phyloP scores from a whole-genome alignment of 306 rosid species.

The Acacia crassicarpa region DNA sequence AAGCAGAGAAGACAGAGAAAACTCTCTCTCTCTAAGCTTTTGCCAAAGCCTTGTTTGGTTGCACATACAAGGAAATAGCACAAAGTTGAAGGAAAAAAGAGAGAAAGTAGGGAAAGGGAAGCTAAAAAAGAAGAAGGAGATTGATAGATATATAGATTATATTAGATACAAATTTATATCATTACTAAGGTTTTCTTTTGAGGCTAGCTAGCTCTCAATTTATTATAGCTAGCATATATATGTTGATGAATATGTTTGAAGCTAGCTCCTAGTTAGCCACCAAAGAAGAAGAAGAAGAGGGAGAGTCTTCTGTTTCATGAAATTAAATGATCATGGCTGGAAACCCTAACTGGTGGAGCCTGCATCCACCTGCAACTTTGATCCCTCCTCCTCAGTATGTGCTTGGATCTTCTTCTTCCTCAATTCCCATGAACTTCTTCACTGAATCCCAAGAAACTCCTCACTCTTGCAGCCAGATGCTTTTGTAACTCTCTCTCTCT shows the following conservation, averaged over 20 bases:
- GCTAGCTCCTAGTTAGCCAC: neutral
- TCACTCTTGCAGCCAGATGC: constrained; percentile 71
- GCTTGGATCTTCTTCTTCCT: constrained; percentile 53
- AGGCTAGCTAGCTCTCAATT: neutral
- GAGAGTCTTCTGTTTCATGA: constrained; percentile 21
- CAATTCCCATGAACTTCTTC: constrained; percentile 51
- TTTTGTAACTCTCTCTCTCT: constrained; percentile 44
- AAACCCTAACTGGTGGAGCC: constrained; percentile 94
- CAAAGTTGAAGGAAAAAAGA: constrained; percentile 39
- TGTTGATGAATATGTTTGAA: constrained; percentile 23
- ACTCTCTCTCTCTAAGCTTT: constrained; percentile 45
- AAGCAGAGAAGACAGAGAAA: constrained; percentile 41
- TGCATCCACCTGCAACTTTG: constrained; percentile 70
- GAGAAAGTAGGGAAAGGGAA: constrained; percentile 33
- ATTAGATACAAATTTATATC: neutral
- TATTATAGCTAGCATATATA: neutral
- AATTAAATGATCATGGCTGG: constrained; percentile 74
- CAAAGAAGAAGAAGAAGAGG: neutral
- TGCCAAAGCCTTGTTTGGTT: constrained; percentile 62
- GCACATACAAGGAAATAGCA: constrained; percentile 50
- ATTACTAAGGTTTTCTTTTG: constrained; percentile 26
- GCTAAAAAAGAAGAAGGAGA: neutral
- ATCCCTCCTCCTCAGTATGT: constrained; percentile 61
- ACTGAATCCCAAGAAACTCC: constrained; percentile 48
- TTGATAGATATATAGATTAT: neutral